Percentiles rank a stretch among this genome's conserved stretches.
Conservation (phyloP, 139 green algal species). For the Picochlorum sp. region DNA sequence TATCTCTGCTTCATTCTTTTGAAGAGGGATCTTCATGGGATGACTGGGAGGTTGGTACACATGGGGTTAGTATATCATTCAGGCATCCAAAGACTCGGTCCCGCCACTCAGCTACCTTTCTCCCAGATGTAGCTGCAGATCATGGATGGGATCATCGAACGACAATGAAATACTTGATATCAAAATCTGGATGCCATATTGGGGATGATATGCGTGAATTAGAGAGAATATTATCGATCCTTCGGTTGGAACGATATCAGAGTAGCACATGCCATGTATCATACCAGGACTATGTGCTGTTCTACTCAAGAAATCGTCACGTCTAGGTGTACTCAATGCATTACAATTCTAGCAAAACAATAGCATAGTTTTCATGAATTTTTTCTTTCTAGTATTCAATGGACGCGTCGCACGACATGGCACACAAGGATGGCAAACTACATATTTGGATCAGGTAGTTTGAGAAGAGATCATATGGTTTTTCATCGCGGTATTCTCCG, state of each 20-base stretch:
- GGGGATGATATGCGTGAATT: not conserved
- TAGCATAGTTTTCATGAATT: too few relatives aligned
- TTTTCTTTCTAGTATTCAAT: too few relatives aligned
- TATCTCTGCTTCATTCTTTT: conserved; percentile 66
- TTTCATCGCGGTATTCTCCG: not conserved
- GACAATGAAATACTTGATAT: conserved; percentile 55
- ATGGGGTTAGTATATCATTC: conserved; percentile 64
- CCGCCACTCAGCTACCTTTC: conserved; percentile 63
- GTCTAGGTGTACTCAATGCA: too few relatives aligned
- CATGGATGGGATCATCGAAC: conserved; percentile 37
- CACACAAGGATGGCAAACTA: too few relatives aligned
- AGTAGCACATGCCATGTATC: not conserved
- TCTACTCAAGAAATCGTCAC: not conserved
- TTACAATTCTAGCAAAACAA: too few relatives aligned
- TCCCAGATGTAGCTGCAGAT: conserved; percentile 61
- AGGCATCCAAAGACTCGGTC: conserved; percentile 33
- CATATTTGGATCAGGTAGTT: too few relatives aligned
- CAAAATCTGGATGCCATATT: conserved; percentile 46
- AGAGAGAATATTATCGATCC: not conserved
- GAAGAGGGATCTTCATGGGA: conserved; percentile 44
- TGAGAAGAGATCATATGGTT: not conserved
- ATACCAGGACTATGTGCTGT: not conserved
- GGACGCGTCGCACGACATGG: too few relatives aligned
- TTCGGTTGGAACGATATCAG: conserved; percentile 1
- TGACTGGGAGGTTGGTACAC: conserved; percentile 59